phyloP scores from a whole-genome alignment of 1,284 basidiomycete genomes.

The Heterobasidion occidentale region DNA sequence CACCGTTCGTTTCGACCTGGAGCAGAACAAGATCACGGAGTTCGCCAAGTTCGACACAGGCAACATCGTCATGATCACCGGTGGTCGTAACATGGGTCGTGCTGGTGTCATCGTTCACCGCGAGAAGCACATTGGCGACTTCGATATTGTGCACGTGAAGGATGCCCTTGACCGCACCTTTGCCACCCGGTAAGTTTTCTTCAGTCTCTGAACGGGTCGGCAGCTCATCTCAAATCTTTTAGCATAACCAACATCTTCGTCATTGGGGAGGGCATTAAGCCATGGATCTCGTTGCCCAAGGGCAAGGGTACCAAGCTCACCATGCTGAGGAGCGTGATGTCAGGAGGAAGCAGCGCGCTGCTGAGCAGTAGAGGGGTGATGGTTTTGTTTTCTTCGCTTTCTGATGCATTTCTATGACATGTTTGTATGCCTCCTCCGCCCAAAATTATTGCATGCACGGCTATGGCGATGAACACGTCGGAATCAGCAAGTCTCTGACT shows the following conservation, averaged over 20 bases:
- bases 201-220: not conserved
- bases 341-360: constrained; percentile 64
- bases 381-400: constrained; percentile 22
- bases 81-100: constrained; percentile 99
- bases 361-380: constrained; percentile 28
- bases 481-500: not conserved
- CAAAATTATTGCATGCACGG: constrained; percentile 20
- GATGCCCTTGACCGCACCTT: constrained; percentile 94
- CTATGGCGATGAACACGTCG: not conserved
- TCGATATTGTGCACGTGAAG: constrained; percentile 97
- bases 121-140: constrained; percentile 97
- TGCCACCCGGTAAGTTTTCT: constrained; percentile 75
- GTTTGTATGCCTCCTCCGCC: constrained; percentile 36
- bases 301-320: constrained; percentile 97
- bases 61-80: constrained; percentile 97
- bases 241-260: constrained; percentile 98
- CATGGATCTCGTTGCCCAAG: constrained; percentile 96
- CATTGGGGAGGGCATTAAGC: constrained; percentile 92
- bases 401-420: constrained; percentile 32
- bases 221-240: constrained; percentile 5
- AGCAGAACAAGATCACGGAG: constrained; percentile 92
- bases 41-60: constrained; percentile 96
- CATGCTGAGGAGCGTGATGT: constrained; percentile 82
- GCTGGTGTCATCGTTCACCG: constrained; percentile 92
- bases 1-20: constrained; percentile 95